Conservation (phyloP, 441 rosid species). For the Populus trichocarpa region DNA sequence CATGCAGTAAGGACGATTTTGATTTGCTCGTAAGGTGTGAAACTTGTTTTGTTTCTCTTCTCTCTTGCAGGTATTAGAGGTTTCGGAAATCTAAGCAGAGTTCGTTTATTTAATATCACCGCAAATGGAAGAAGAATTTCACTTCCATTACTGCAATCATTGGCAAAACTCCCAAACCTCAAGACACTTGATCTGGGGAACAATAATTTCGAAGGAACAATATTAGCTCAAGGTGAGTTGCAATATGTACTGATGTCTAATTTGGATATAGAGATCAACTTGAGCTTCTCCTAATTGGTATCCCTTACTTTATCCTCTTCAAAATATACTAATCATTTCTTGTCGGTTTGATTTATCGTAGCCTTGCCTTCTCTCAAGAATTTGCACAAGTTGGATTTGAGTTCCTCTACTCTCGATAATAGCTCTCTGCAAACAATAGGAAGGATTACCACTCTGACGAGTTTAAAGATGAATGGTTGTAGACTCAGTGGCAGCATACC, state of each 20-base stretch:
- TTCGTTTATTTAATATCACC: background rate
- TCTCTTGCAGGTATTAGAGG: background rate
- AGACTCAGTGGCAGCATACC: background rate
- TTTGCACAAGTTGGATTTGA: too few relatives aligned
- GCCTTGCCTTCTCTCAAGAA: too few relatives aligned
- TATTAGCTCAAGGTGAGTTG: background rate
- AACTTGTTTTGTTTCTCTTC: background rate
- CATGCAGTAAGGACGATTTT: background rate
- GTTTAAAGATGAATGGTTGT: background rate
- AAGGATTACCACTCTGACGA: background rate
- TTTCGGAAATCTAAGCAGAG: background rate
- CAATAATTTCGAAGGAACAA: background rate
- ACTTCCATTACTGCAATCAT: background rate
- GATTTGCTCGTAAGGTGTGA: background rate
- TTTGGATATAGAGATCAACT: too few relatives aligned
- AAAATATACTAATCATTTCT: too few relatives aligned
- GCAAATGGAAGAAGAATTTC: background rate
- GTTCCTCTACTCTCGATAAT: too few relatives aligned
- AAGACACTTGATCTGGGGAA: background rate
- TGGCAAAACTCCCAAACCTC: slow-evolving; percentile 1
- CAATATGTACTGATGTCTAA: too few relatives aligned
- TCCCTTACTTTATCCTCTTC: too few relatives aligned
- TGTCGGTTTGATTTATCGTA: too few relatives aligned
- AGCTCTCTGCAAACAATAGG: background rate
- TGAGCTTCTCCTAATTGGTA: too few relatives aligned